phyloP scores from a whole-genome alignment of 2,329 filamentous ascomycete species.

The Chaetoscypha palmicola region DNA sequence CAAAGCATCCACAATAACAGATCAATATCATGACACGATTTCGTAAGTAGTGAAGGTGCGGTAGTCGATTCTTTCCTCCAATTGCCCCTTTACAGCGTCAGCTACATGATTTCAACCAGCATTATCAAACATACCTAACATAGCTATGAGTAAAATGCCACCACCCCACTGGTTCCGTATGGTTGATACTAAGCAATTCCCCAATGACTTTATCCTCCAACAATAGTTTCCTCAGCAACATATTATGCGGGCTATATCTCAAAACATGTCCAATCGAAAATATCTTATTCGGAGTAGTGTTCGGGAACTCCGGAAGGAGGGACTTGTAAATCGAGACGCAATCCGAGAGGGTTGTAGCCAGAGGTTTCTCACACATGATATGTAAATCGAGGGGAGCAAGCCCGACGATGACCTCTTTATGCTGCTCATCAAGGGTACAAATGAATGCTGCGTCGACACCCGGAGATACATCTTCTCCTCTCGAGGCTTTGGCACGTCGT shows the following conservation, averaged over 20 bases:
- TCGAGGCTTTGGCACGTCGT: slow-evolving; percentile 48
- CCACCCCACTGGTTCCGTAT: slow-evolving; percentile 91
- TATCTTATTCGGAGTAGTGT: slow-evolving; percentile 40
- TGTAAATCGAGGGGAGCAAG: slow-evolving; percentile 67
- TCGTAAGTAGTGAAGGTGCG: slow-evolving; percentile 82
- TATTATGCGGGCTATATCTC: slow-evolving; percentile 88
- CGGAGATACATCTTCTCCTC: slow-evolving; percentile 38
- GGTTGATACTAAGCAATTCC: slow-evolving; percentile 77
- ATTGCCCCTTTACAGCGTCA: slow-evolving; percentile 57
- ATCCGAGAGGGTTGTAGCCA: slow-evolving; percentile 71
- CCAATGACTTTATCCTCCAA: slow-evolving; percentile 71
- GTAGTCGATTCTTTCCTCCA: slow-evolving; percentile 76
- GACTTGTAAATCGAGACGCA: slow-evolving; percentile 68
- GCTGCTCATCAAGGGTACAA: slow-evolving; percentile 81
- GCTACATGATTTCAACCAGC: neutral
- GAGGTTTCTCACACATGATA: slow-evolving; percentile 91
- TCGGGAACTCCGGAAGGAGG: slow-evolving; percentile 35
- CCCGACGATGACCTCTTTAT: slow-evolving; percentile 71
- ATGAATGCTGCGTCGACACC: slow-evolving; percentile 55
- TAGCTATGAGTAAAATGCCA: slow-evolving; percentile 94
- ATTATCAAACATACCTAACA: slow-evolving; percentile 47
- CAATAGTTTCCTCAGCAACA: slow-evolving; percentile 71
- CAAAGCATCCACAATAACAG: slow-evolving; percentile 86
- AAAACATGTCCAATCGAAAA: slow-evolving; percentile 94
- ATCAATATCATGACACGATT: slow-evolving; percentile 95